Base-by-base conservation (phyloP, 2,329 filamentous ascomycete species). In the Aureobasidium subglaciale region DNA sequence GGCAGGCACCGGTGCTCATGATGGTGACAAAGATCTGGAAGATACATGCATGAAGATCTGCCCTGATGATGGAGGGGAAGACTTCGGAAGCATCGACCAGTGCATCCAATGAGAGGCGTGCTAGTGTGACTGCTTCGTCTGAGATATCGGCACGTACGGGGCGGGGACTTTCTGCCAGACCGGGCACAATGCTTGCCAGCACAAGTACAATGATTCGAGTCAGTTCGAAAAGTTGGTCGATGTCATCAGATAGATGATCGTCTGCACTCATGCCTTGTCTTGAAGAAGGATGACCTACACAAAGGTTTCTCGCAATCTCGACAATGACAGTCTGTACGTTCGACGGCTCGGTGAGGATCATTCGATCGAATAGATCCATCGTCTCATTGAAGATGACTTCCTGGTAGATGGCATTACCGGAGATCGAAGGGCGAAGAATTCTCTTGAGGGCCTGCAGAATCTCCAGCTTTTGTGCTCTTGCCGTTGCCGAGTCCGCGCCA, bases 11-110 rank as follows among this genome's bases (percentile, higher is more conserved):
- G 0, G 90, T 96, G 13, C 88, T 87, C 11, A 99, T 80, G 56
- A 96, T 93, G 0, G 90, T 96, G 54, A 89, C 87, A 67, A 97
- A 96, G 55, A 97, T 96, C 73, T 99, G 91, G 48, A 99, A 82
- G 62, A 97, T 96, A 66, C 92, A 97, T 35, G 93, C 92, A 67
- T 97, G 90, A 6, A 99, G 79, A 68, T 99, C 93, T 9, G 90
- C 92, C 67, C 93, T 93, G 75, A 99, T 99, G 64, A 99, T 91
- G 2, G 88, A 84, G 0, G 95, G 95, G 72, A 99, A 99, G 15
- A 97, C 90, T 59, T 95, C 89, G 6, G 93, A 91, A 1, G 93
- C 91, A 66, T 97, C 90, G 3, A 97, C 93, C 1, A 99, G 81
- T 1, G 93, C 89, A 58, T 91, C 87, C 1, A 99, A 78, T 0